Base-by-base conservation (phyloP, 1,139 yeast species). In the Hemisphaericaspora xylanilytica region DNA sequence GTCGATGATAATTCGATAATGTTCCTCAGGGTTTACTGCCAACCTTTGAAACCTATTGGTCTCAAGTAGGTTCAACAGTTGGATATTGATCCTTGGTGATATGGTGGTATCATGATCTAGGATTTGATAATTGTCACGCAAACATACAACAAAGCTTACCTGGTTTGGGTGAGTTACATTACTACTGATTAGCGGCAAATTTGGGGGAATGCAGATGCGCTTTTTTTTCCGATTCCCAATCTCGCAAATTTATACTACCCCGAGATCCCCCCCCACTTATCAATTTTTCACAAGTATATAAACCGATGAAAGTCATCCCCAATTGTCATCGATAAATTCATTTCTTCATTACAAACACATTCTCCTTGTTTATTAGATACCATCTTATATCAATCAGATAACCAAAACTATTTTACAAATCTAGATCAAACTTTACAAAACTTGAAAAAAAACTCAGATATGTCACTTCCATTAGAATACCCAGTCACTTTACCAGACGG, bases 401-500 rank as follows among this genome's bases (percentile, higher is more conserved):
- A n/a, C n/a, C n/a, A n/a, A n/a, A n/a, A n/a, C n/a, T n/a, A n/a
- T n/a, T n/a, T n/a, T n/a, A n/a, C n/a, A n/a, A n/a, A n/a, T n/a
- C n/a, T n/a, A n/a, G n/a, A n/a, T n/a, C n/a, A n/a, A n/a, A n/a
- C n/a, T n/a, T n/a, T n/a, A n/a, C n/a, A n/a, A n/a, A n/a, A n/a
- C n/a, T n/a, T n/a, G n/a, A n/a, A n/a, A n/a, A n/a, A n/a, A n/a
- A n/a, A n/a, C n/a, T 11, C 17, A n/a, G 28, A 3, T n/a, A 45
- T 45, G 49, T 35, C 47, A 12, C 29, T 62, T 39, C 69, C 71
- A 31, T 63, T 70, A 49, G 58, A 56, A 52, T 56, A 61, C 51
- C 71, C 72, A 41, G 67, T 80, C 44, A 63, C 69, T 4, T 65
- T 80, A 49, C 84, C 85, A 37, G 75, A 74, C 43, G 85, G 85